A percentile compares a stretch with the other conserved stretches of the same genome.
Conservation (phyloP, 352 stramenopile genomes). For the Phytophthora niederhauseri region DNA sequence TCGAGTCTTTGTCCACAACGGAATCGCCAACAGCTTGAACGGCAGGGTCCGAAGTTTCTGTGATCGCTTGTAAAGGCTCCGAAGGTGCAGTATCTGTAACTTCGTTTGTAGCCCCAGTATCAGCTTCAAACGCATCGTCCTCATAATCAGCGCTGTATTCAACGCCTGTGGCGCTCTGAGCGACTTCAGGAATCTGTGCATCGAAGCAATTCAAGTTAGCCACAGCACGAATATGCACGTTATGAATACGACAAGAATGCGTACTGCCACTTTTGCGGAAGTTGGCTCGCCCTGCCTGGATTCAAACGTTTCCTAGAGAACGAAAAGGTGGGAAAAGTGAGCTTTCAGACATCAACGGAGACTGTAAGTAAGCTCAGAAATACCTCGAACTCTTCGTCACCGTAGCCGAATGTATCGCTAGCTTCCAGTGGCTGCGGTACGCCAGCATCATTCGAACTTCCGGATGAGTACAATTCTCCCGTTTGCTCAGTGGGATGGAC, state of each 20-base stretch:
- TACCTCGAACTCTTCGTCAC: slow-evolving; percentile 81
- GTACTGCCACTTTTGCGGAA: neutral
- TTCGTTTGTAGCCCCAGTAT: slow-evolving; percentile 7
- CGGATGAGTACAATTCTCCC: neutral
- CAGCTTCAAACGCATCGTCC: slow-evolving; percentile 52
- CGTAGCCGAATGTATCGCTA: slow-evolving; percentile 67
- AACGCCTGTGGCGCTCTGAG: neutral
- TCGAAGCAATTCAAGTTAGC: neutral
- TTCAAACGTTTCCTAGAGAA: slow-evolving; percentile 18
- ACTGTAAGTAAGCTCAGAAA: neutral
- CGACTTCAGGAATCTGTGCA: neutral
- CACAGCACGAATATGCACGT: neutral
- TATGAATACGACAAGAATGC: neutral
- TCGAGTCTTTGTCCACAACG: slow-evolving; percentile 7
- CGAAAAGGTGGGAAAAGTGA: neutral
- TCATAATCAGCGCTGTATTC: slow-evolving; percentile 41
- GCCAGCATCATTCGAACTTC: neutral
- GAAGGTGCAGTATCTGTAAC: neutral
- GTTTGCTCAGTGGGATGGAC: slow-evolving; percentile 3
- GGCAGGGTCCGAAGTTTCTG: slow-evolving; percentile 4
- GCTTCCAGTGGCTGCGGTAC: slow-evolving; percentile 10
- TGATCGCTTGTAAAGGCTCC: slow-evolving; percentile 3
- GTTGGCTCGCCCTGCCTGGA: slow-evolving; percentile 11
- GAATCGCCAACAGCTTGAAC: slow-evolving; percentile 1
- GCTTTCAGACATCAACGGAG: neutral